Evolutionary conservation across 2,329 filamentous ascomycete species (phyloP), one percentile per base, ranked within the genome.

Genomic region (Trichoderma oligosporum): DNA sequence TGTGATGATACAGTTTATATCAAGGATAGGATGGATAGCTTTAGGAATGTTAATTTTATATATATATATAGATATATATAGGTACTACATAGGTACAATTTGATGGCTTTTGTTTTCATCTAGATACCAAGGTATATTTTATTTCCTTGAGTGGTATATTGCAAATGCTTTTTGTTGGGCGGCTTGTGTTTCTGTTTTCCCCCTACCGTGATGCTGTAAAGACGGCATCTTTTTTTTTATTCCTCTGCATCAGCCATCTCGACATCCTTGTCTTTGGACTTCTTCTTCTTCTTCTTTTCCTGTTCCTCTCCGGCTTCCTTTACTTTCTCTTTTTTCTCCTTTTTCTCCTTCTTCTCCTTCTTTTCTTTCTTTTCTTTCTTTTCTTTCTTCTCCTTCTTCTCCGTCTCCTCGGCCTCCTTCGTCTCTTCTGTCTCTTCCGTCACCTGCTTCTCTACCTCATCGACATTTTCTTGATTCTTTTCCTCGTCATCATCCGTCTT

Each of bases 251-350:
- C 53, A n/a, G 33, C 53, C 44, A 48, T 56, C 35, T 48, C 53
- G 2, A 41, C 44, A 14, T 57, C 55, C 12, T 42, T 48, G 16
- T n/a, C 46, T 44, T 38, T 54, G 27, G 27, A 44, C 4, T 25
- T 53, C 36, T 41, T 59, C 56, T 27, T 57, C 20, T 42, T 61
- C 51, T 42, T 62, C 25, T 4, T 35, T 29, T 3, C 22, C 38
- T 25, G n/a, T 20, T 53, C 12, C 29, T 42, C 16, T 46, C 11
- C 4, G 7, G 7, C 35, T 2, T 38, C 35, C 35, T 18, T 14
- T 6, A n/a, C 16, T 7, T 56, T 42, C 33, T 45, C 24, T 8
- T 12, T 58, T 45, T 31, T 42, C 3, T 24, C 42, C 20, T 20
- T 52, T 35, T 22, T 42, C 11, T 35, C 60, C 29, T 44, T 61